Conservation (phyloP, 129 eudicot species). For the Chrysanthemum makinoi region DNA sequence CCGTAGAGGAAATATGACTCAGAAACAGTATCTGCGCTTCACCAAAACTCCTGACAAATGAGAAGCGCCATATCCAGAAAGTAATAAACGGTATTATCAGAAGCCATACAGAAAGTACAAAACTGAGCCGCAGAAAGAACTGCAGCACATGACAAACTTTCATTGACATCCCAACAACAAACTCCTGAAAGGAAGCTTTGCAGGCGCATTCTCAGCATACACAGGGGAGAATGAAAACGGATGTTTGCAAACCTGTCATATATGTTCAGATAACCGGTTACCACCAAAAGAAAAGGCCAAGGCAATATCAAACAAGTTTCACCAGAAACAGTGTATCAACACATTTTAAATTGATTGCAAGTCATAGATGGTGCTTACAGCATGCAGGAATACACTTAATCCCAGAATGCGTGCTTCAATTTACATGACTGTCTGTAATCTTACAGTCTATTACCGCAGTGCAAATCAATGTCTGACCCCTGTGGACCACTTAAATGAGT, state of each 20-base stretch:
- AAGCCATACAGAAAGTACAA: conserved; percentile 92
- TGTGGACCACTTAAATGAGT: too few relatives aligned
- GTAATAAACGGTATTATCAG: conserved; percentile 84
- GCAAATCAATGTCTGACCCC: too few relatives aligned
- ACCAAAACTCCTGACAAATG: conserved; percentile 74
- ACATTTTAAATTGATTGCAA: background rate
- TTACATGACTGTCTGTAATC: too few relatives aligned
- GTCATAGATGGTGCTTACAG: background rate
- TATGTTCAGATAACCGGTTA: conserved; percentile 12
- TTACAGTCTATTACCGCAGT: too few relatives aligned
- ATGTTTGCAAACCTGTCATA: conserved; percentile 89
- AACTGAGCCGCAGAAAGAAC: conserved; percentile 81
- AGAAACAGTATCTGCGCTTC: conserved; percentile 80
- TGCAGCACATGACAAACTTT: conserved; percentile 80
- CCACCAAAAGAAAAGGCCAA: background rate
- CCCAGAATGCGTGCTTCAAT: too few relatives aligned
- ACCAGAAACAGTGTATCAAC: background rate
- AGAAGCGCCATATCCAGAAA: conserved; percentile 93
- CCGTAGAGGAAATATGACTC: conserved; percentile 63
- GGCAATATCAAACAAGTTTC: background rate
- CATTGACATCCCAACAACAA: conserved; percentile 73
- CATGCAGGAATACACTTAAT: background rate
- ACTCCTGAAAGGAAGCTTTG: conserved; percentile 90
- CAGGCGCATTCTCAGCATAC: conserved; percentile 91
- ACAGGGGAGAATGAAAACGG: conserved; percentile 88